Conservation (phyloP, 2,329 filamentous ascomycete genomes). For the Fusarium denticulatum region DNA sequence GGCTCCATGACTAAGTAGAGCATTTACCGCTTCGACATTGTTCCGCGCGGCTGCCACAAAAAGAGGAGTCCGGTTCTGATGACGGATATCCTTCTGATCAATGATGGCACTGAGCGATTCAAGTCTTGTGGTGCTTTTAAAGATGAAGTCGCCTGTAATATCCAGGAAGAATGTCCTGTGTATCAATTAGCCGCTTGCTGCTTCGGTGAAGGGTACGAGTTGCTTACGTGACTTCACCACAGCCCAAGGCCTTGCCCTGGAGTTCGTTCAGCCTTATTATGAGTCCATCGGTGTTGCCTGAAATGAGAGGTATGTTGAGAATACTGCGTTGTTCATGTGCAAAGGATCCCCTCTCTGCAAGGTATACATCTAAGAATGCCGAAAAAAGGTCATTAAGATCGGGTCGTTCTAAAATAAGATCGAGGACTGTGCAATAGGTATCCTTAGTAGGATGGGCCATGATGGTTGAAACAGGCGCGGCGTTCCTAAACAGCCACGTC, state of each 20-base stretch:
- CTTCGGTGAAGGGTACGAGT: background rate
- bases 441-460: background rate
- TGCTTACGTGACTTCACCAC: background rate
- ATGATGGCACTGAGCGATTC: background rate
- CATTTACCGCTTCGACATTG: background rate
- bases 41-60: background rate
- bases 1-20: background rate
- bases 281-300: background rate
- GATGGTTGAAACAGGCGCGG: background rate
- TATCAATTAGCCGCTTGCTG: background rate
- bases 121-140: background rate
- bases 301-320: accelerated
- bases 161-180: background rate
- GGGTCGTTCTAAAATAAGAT: background rate
- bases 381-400: background rate
- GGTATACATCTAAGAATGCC: background rate
- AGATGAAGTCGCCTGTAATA: background rate
- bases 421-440: background rate
- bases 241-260: background rate
- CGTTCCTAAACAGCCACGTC: background rate
- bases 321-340: background rate
- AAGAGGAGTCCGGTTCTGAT: background rate
- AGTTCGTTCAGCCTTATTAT: background rate
- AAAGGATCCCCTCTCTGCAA: background rate
- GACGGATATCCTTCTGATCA: background rate